Conservation (phyloP, 179 eudicot species). For the Heliamphora pulchella region DNA sequence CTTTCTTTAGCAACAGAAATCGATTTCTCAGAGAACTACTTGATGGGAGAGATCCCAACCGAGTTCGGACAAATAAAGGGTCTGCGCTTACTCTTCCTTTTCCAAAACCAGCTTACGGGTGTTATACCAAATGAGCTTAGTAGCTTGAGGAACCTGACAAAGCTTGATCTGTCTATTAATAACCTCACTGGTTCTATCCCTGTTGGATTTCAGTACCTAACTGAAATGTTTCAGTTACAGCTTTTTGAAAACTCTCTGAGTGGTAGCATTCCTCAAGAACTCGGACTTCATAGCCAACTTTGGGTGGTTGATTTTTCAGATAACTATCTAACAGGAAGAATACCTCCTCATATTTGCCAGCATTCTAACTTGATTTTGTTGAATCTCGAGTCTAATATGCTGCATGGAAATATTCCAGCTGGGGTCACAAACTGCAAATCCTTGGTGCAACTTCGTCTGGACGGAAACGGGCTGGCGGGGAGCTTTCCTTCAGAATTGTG, state of each 20-base stretch:
- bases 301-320: conserved; percentile 91
- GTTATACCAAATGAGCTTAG: conserved; percentile 59
- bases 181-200: conserved; percentile 74
- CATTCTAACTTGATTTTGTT: conserved; percentile 55
- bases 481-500: conserved; percentile 61
- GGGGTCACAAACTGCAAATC: conserved; percentile 58
- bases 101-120: conserved; percentile 68
- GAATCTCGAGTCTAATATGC: conserved; percentile 56
- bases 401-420: conserved; percentile 60
- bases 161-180: conserved; percentile 83
- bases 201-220: conserved; percentile 56
- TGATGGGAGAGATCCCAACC: conserved; percentile 65
- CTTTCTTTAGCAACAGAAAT: conserved; percentile 55
- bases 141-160: conserved; percentile 48
- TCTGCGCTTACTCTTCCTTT: conserved; percentile 55
- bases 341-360: conserved; percentile 60
- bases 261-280: conserved; percentile 66
- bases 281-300: conserved; percentile 57
- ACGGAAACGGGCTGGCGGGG: conserved; percentile 50
- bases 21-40: conserved; percentile 74
- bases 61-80: conserved; percentile 55
- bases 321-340: conserved; percentile 52
- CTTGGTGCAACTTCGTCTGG: conserved; percentile 64
- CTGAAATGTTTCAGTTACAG: conserved; percentile 56
- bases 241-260: conserved; percentile 59